These are phyloP conservation scores for Canavalia gladiata DNA, from an alignment of 306 rosid species.

Conservation along the genomic window DNA sequence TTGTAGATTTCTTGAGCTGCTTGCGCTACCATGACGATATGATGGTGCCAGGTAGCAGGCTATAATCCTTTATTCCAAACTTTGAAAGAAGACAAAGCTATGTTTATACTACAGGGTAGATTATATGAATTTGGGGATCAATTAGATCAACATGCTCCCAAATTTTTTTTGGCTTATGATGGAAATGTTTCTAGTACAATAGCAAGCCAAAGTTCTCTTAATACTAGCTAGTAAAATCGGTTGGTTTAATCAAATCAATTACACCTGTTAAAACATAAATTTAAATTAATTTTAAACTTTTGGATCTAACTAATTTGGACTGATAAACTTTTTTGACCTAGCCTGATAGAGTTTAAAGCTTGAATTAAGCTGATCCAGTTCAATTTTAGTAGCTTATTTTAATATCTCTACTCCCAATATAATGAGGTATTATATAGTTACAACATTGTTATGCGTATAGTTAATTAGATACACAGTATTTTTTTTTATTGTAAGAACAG, in stretches of 20 bases:
- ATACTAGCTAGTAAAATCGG: no score
- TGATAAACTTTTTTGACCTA: no score
- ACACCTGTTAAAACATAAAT: no score
- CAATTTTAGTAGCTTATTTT: no score
- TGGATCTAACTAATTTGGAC: no score
- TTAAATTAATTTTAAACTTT: no score
- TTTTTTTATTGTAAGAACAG: not conserved
- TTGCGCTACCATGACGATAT: slow-evolving; percentile 51
- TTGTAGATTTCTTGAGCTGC: slow-evolving; percentile 15
- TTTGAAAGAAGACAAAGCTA: slow-evolving; percentile 35
- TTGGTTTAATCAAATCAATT: no score
- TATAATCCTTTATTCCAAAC: slow-evolving; percentile 24
- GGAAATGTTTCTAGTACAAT: slow-evolving; percentile 8
- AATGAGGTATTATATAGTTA: not conserved
- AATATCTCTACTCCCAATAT: no score
- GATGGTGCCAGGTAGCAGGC: slow-evolving; percentile 42
- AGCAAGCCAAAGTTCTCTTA: not conserved
- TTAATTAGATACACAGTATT: not conserved
- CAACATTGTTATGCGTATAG: not conserved
- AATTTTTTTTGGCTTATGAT: not conserved
- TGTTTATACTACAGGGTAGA: slow-evolving; percentile 4
- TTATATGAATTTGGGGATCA: slow-evolving; percentile 38
- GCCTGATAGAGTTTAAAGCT: no score
- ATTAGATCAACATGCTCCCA: not conserved
- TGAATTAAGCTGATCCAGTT: no score